phyloP scores from a whole-genome alignment of 495 filamentous ascomycete species.

The Acidomyces sp. region DNA sequence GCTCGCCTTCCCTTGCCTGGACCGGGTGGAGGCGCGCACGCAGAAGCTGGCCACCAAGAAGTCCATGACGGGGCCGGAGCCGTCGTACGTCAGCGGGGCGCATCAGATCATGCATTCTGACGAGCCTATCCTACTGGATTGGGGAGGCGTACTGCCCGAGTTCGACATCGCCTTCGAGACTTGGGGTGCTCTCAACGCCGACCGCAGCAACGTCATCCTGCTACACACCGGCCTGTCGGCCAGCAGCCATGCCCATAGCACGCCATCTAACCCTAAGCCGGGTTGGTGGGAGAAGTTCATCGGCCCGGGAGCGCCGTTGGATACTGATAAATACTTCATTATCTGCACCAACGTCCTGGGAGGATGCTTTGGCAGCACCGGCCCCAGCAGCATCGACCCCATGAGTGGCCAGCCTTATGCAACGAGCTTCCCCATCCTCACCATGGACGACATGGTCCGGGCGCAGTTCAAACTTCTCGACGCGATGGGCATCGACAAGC shows the following conservation, averaged over 20 bases:
- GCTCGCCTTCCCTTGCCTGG: constrained; percentile 89
- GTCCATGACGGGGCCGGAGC: constrained; percentile 74
- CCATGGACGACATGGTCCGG: constrained; percentile 93
- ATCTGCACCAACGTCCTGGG: constrained; percentile 97
- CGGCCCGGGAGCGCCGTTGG: constrained; percentile 68
- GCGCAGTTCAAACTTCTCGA: constrained; percentile 90
- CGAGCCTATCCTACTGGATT: constrained; percentile 73
- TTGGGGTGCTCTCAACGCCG: constrained; percentile 72
- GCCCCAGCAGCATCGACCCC: constrained; percentile 77
- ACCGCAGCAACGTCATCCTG: constrained; percentile 80
- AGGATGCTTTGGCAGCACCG: constrained; percentile 92
- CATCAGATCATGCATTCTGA: constrained; percentile 62
- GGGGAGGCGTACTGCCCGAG: constrained; percentile 75
- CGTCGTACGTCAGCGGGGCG: constrained; percentile 78
- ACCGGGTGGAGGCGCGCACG: constrained; percentile 73
- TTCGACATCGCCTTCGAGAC: constrained; percentile 89
- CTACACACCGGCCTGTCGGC: constrained; percentile 90
- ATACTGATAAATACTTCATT: constrained; percentile 83
- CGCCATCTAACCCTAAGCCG: constrained; percentile 64
- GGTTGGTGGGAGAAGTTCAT: constrained; percentile 99
- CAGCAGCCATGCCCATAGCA: constrained; percentile 91
- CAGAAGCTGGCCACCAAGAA: constrained; percentile 55
- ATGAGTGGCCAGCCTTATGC: constrained; percentile 80
- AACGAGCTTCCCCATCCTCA: constrained; percentile 92
- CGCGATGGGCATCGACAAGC: constrained; percentile 56